These are phyloP conservation scores for Excoecaria agallocha DNA, from an alignment of 345 rosid genomes.

Conservation along the genomic window DNA sequence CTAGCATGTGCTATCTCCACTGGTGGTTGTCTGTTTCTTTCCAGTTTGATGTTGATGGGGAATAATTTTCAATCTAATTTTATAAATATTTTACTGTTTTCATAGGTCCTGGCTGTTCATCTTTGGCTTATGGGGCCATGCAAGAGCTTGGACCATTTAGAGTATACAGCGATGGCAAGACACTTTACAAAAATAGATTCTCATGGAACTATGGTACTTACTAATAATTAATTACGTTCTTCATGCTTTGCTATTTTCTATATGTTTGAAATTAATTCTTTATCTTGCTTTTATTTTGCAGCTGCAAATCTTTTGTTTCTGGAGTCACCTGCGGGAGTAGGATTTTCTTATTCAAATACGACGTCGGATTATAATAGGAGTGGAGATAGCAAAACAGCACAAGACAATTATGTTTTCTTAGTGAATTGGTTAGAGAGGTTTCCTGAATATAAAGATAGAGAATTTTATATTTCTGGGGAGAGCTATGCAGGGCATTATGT, in stretches of 20 bases:
- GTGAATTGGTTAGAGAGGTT: conserved; percentile 38
- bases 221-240: neutral
- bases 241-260: neutral
- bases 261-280: neutral
- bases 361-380: conserved; percentile 23
- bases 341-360: conserved; percentile 32
- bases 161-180: conserved; percentile 39
- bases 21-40: neutral
- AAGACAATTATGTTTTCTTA: conserved; percentile 32
- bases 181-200: conserved; percentile 33
- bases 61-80: neutral
- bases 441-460: conserved; percentile 32
- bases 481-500: conserved; percentile 39
- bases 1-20: neutral
- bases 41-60: neutral
- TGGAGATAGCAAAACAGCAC: conserved; percentile 31
- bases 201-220: conserved; percentile 37
- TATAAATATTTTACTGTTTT: neutral
- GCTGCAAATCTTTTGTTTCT: conserved; percentile 41
- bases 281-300: conserved; percentile 5
- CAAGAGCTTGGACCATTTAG: conserved; percentile 47
- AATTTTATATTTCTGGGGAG: conserved; percentile 38
- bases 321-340: conserved; percentile 47
- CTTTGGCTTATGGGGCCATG: conserved; percentile 46
- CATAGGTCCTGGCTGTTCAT: conserved; percentile 49